A percentile compares a stretch with the other conserved stretches of the same genome.
Evolutionary conservation across 495 filamentous ascomycete species (phyloP).

Genomic region (Penicillium steckii): DNA sequence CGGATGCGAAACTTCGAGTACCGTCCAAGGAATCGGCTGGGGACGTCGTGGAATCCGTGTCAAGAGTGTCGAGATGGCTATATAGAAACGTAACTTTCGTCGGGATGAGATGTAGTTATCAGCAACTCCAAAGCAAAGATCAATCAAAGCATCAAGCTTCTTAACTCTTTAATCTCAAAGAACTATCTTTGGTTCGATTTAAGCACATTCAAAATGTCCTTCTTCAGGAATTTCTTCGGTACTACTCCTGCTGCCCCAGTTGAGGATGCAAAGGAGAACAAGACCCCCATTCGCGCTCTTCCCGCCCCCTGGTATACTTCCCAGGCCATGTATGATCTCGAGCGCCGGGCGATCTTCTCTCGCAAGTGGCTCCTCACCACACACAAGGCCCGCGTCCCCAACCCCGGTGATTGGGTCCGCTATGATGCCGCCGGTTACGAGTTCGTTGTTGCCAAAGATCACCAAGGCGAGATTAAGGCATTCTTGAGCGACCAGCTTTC

Average conservation of each 20-base stretch:
- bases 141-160: slow-evolving; percentile 17
- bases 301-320: slow-evolving; percentile 48
- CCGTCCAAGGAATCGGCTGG: background rate
- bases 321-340: slow-evolving; percentile 46
- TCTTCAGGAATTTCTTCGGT: slow-evolving; percentile 30
- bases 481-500: slow-evolving; percentile 47
- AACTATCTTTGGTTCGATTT: slow-evolving; percentile 1
- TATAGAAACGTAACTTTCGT: background rate
- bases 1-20: background rate
- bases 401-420: slow-evolving; percentile 44
- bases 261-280: slow-evolving; percentile 14
- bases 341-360: slow-evolving; percentile 48
- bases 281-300: slow-evolving; percentile 35
- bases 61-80: background rate
- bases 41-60: background rate
- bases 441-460: slow-evolving; percentile 44
- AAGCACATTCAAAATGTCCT: slow-evolving; percentile 23
- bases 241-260: slow-evolving; percentile 19
- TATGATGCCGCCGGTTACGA: slow-evolving; percentile 45
- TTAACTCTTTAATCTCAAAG: slow-evolving; percentile 11
- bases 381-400: slow-evolving; percentile 43
- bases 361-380: slow-evolving; percentile 49
- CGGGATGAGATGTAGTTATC: background rate
- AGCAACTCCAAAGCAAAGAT: slow-evolving; percentile 1
- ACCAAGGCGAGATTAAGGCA: slow-evolving; percentile 42